Evolutionary conservation across 495 filamentous ascomycete genomes (phyloP).

Genomic region (Polyplosphaeria fusca): DNA sequence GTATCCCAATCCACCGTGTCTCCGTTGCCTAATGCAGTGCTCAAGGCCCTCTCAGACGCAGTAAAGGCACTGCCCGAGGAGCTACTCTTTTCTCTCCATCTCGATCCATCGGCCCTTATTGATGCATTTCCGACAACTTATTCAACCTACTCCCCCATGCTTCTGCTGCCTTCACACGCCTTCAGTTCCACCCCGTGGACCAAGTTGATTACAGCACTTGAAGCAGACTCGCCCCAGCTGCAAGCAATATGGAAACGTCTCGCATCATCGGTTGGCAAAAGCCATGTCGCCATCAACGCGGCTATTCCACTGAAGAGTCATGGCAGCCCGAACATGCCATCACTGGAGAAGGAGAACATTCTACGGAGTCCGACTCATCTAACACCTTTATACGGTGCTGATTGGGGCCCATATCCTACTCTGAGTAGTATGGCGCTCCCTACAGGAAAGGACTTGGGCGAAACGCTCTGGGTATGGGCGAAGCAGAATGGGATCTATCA

Average conservation of each 20-base stretch:
- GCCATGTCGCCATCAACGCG: conserved; percentile 71
- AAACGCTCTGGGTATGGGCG: conserved; percentile 71
- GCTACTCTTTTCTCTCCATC: conserved; percentile 5
- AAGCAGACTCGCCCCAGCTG: conserved; percentile 24
- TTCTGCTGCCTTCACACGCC: conserved; percentile 61
- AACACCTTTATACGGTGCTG: conserved; percentile 60
- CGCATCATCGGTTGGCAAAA: conserved; percentile 49
- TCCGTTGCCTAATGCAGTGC: conserved; percentile 1
- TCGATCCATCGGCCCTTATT: conserved; percentile 22
- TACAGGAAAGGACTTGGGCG: conserved; percentile 49
- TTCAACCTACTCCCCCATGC: conserved; percentile 66
- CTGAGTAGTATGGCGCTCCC: conserved; percentile 36
- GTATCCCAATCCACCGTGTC: background rate
- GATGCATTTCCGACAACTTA: conserved; percentile 59
- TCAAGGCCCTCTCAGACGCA: conserved; percentile 11
- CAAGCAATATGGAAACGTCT: conserved; percentile 52
- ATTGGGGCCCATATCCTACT: conserved; percentile 55
- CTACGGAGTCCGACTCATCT: conserved; percentile 65
- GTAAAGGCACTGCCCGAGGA: conserved; percentile 6
- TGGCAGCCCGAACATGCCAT: background rate
- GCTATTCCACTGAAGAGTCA: conserved; percentile 55
- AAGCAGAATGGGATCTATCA: conserved; percentile 79
- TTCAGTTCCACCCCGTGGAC: conserved; percentile 53
- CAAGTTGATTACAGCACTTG: conserved; percentile 40
- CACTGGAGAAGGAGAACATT: conserved; percentile 47